A percentile compares a stretch with the other conserved stretches of the same genome.
These are phyloP conservation scores for Hydrangea macrophylla DNA, from an alignment of 148 eudicot genomes.

Conservation along the genomic window DNA sequence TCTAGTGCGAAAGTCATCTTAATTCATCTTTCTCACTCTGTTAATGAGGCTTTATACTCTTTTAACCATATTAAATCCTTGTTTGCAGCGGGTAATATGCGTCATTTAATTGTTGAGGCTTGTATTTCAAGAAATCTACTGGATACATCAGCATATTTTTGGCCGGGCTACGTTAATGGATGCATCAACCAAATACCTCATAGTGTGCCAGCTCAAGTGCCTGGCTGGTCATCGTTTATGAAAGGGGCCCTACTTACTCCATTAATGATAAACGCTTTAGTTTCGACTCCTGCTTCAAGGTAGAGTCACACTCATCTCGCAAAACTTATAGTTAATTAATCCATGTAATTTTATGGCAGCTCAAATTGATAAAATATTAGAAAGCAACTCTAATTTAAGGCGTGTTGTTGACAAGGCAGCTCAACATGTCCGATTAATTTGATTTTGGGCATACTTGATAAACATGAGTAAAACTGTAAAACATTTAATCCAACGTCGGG, in stretches of 20 bases:
- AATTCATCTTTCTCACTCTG: not conserved
- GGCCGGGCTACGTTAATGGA: constrained; percentile 89
- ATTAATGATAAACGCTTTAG: constrained; percentile 65
- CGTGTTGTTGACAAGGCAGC: no score
- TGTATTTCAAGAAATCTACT: constrained; percentile 82
- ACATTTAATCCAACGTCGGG: no score
- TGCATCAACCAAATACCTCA: constrained; percentile 54
- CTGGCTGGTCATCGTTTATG: constrained; percentile 89
- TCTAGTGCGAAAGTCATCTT: no score
- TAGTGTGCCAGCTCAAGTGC: constrained; percentile 57
- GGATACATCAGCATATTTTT: constrained; percentile 86
- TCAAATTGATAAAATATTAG: no score
- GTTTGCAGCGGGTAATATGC: constrained; percentile 87
- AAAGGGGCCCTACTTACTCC: constrained; percentile 77
- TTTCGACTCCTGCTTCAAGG: constrained; percentile 91
- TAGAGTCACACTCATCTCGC: constrained; percentile 27
- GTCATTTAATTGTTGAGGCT: constrained; percentile 87
- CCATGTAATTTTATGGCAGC: not conserved
- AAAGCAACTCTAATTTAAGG: no score
- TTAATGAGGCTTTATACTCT: not conserved
- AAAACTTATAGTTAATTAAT: not conserved
- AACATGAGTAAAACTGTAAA: no score
- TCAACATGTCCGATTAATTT: no score
- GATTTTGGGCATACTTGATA: no score
- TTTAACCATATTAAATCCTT: constrained; percentile 5